Evolutionary conservation across 2,329 filamentous ascomycete genomes (phyloP).

Genomic region (Pyricularia sp.): DNA sequence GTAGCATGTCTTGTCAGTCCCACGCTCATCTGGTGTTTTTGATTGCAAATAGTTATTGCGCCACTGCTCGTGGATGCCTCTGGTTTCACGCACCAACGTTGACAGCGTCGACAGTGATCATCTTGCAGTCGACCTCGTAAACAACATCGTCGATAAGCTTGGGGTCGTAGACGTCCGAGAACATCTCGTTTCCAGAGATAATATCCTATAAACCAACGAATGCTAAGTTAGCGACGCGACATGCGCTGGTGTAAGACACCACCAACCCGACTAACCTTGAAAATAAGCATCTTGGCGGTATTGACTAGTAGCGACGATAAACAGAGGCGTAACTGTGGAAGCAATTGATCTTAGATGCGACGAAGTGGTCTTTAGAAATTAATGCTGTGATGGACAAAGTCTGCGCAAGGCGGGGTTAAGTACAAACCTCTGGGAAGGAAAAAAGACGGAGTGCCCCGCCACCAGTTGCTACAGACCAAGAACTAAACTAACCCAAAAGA

Average conservation of each 20-base stretch:
- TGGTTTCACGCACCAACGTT: constrained; percentile 52
- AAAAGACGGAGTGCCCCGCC: neutral
- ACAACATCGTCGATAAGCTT: constrained; percentile 70
- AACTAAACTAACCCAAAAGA: neutral
- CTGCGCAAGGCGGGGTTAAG: neutral
- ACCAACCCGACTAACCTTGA: constrained; percentile 47
- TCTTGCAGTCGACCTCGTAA: constrained; percentile 87
- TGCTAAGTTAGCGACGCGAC: constrained; percentile 7
- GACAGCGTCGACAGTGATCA: constrained; percentile 72
- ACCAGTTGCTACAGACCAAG: neutral
- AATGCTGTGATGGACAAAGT: constrained; percentile 6
- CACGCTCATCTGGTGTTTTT: neutral
- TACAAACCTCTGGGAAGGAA: neutral
- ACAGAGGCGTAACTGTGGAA: neutral
- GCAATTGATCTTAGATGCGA: neutral
- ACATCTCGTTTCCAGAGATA: constrained; percentile 84
- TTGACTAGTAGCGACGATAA: constrained; percentile 13
- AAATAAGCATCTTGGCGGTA: constrained; percentile 63
- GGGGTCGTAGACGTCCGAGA: constrained; percentile 88
- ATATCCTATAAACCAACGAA: constrained; percentile 56
- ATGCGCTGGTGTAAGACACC: neutral
- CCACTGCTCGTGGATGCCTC: neutral
- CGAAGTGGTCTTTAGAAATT: neutral
- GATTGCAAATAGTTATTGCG: neutral
- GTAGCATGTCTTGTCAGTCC: constrained; percentile 6